These are phyloP conservation scores for Phlyctochytrium planicorne DNA, from an alignment of 192 early-diverging fungal species.

Conservation along the genomic window DNA sequence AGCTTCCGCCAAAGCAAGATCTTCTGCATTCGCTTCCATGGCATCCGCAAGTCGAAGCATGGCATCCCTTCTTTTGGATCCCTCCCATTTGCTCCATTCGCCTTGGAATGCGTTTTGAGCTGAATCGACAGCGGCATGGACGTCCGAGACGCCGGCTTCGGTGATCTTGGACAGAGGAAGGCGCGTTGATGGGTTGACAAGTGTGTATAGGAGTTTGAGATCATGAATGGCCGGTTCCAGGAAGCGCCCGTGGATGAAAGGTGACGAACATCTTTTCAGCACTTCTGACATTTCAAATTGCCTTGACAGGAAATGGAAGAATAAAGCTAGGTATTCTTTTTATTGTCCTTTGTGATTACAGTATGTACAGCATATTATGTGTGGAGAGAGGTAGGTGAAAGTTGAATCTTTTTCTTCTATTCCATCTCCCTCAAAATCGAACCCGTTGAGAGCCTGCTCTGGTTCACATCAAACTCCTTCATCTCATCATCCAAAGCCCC, in stretches of 20 bases:
- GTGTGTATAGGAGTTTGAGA: neutral
- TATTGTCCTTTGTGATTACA: no score
- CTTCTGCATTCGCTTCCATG: conserved; percentile 9
- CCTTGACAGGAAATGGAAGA: no score
- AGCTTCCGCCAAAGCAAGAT: conserved; percentile 18
- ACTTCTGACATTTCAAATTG: no score
- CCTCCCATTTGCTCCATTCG: neutral
- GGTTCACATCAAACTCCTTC: neutral
- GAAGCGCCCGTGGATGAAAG: neutral
- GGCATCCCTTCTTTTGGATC: conserved; percentile 12
- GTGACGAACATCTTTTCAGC: neutral
- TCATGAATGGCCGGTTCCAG: no score
- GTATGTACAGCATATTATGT: no score
- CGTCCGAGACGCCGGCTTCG: conserved; percentile 9
- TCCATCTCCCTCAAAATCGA: no score
- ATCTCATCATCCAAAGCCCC: neutral
- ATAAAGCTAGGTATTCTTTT: no score
- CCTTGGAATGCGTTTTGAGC: neutral
- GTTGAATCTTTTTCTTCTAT: no score
- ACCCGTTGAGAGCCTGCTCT: neutral
- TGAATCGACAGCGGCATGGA: neutral
- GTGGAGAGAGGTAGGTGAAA: no score
- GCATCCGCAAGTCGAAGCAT: conserved; percentile 18
- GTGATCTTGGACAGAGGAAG: neutral
- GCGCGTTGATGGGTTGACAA: neutral